Evolutionary conservation across 2,329 filamentous ascomycete species (phyloP).

Genomic region (Seiridium cupressi): DNA sequence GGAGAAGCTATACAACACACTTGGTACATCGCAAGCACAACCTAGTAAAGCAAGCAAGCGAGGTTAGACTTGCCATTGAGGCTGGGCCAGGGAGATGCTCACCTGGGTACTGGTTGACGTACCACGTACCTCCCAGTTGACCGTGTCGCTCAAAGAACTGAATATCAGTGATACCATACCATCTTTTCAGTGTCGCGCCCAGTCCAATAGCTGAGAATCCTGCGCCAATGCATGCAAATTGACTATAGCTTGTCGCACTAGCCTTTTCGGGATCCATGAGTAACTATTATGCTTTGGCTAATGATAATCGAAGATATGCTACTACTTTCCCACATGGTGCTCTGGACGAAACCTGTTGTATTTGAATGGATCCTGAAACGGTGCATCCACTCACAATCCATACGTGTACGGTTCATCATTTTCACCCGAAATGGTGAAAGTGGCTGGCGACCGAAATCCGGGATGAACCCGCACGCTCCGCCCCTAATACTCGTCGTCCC

Average conservation of each 20-base stretch:
- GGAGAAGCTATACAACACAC: slow-evolving; percentile 54
- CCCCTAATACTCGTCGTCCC: too few relatives aligned
- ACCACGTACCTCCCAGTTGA: slow-evolving; percentile 64
- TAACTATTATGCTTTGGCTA: too few relatives aligned
- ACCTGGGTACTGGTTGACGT: slow-evolving; percentile 60
- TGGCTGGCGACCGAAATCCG: too few relatives aligned
- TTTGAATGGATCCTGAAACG: too few relatives aligned
- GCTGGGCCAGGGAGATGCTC: slow-evolving; percentile 9
- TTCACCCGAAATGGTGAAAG: too few relatives aligned
- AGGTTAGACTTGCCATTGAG: too few relatives aligned
- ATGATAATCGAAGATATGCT: too few relatives aligned
- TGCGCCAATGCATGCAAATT: slow-evolving; percentile 44
- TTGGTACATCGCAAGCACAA: slow-evolving; percentile 56
- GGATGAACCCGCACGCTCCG: too few relatives aligned
- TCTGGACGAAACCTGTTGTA: too few relatives aligned
- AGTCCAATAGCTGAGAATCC: slow-evolving; percentile 63
- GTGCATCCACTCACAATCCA: too few relatives aligned
- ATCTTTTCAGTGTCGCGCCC: slow-evolving; percentile 55
- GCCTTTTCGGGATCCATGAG: background rate
- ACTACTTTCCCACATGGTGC: too few relatives aligned
- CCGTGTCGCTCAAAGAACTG: slow-evolving; percentile 58
- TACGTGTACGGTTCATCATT: too few relatives aligned
- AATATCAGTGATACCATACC: slow-evolving; percentile 57
- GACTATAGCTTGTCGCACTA: background rate
- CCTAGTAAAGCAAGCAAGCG: slow-evolving; percentile 11